These are phyloP conservation scores for Ogataea glucozyma DNA, from an alignment of 805 yeast species.

Conservation along the genomic window DNA sequence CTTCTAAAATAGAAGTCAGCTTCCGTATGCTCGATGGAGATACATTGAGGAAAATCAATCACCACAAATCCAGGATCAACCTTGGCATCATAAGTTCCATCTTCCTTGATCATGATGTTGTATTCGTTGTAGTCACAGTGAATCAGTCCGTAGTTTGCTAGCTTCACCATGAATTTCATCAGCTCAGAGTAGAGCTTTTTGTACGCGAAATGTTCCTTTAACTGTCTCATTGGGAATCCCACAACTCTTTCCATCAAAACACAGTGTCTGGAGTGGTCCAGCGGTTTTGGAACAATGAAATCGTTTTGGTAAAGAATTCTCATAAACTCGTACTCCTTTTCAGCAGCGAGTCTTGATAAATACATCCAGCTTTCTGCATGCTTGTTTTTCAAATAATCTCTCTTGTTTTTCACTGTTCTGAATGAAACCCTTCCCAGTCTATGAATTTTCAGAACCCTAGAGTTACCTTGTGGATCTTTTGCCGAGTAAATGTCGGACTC, in stretches of 20 bases:
- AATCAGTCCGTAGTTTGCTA: constrained; percentile 86
- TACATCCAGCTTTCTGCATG: constrained; percentile 91
- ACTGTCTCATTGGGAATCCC: constrained; percentile 88
- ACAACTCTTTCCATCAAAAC: constrained; percentile 88
- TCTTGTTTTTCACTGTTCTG: constrained; percentile 85
- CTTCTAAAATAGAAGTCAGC: constrained; percentile 87
- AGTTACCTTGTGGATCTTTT: constrained; percentile 60
- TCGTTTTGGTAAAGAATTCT: constrained; percentile 68
- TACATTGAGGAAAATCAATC: constrained; percentile 98
- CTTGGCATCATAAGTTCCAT: constrained; percentile 51
- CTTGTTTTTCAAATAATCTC: constrained; percentile 82
- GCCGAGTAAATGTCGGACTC: constrained; percentile 94
- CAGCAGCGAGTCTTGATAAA: constrained; percentile 85
- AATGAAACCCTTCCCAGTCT: constrained; percentile 93
- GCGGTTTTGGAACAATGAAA: constrained; percentile 85
- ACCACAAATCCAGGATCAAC: constrained; percentile 76
- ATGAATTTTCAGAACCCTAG: constrained; percentile 83
- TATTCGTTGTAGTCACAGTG: constrained; percentile 99
- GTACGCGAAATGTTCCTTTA: constrained; percentile 68
- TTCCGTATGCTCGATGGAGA: constrained; percentile 86
- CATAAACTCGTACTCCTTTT: constrained; percentile 91
- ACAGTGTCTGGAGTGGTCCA: constrained; percentile 87
- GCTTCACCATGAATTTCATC: constrained; percentile 80
- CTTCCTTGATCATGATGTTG: constrained; percentile 75
- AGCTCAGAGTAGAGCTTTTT: constrained; percentile 76